A percentile compares a stretch with the other conserved stretches of the same genome.
These are phyloP conservation scores for Chlorella sp. DNA, from an alignment of 139 green algal genomes.

Conservation along the genomic window DNA sequence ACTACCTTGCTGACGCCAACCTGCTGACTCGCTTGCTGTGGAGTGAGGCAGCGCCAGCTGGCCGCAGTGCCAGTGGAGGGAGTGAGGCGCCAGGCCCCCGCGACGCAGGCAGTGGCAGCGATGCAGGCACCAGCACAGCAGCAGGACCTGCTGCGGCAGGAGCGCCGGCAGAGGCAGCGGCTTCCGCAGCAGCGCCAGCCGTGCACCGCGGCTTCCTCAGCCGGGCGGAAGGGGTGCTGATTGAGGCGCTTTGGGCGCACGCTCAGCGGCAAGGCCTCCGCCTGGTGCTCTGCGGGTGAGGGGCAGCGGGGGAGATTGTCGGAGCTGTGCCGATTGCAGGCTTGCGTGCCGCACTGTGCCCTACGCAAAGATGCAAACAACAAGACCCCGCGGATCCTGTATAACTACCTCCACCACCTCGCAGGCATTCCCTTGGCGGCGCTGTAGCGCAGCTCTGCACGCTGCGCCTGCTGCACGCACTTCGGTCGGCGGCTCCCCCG, in stretches of 20 bases:
- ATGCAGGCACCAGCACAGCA: neutral
- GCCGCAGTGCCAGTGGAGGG: neutral
- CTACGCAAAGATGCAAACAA: too few species aligned
- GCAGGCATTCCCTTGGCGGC: slow-evolving; percentile 36
- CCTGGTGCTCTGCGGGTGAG: slow-evolving; percentile 46
- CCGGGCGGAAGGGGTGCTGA: slow-evolving; percentile 18
- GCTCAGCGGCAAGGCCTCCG: slow-evolving; percentile 25
- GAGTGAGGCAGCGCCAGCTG: neutral
- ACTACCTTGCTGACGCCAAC: slow-evolving; percentile 28
- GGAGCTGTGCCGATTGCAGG: neutral
- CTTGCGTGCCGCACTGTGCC: too few species aligned
- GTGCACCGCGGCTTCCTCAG: slow-evolving; percentile 46
- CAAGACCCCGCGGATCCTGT: neutral
- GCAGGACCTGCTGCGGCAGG: neutral
- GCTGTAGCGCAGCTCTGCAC: slow-evolving; percentile 42
- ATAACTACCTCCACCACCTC: too few species aligned
- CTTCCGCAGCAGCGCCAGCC: neutral
- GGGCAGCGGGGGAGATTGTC: too few species aligned
- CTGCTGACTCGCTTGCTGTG: slow-evolving; percentile 21
- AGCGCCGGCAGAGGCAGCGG: too few species aligned
- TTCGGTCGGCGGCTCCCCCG: neutral
- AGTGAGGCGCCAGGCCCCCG: neutral
- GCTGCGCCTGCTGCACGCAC: slow-evolving; percentile 31
- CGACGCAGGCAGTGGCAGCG: neutral
- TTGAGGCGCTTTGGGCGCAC: slow-evolving; percentile 34